phyloP scores from a whole-genome alignment of 306 rosid species.

The Quillaja saponaria region DNA sequence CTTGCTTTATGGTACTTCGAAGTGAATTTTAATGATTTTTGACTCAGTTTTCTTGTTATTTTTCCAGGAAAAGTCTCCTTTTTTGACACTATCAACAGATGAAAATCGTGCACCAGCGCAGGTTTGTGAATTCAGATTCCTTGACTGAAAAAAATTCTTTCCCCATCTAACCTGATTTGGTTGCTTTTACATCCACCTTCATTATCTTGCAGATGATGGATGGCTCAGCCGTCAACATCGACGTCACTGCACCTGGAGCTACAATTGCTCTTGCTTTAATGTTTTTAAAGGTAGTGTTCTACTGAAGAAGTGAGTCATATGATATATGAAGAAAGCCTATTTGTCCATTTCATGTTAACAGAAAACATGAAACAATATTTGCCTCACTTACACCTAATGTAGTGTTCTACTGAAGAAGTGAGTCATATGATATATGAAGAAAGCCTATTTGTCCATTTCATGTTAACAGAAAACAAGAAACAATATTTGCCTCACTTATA shows the following conservation, averaged over 20 bases:
- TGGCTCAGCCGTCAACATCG: conserved; percentile 79
- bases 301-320: conserved; percentile 20
- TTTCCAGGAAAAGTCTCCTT: conserved; percentile 66
- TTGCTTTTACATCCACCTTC: conserved; percentile 16
- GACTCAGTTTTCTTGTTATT: conserved; percentile 27
- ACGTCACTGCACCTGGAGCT: conserved; percentile 97
- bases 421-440: conserved; percentile 29
- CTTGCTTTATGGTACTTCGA: conserved; percentile 21
- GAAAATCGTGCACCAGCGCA: conserved; percentile 71
- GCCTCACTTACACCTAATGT: no score
- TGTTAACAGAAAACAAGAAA: no score
- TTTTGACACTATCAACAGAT: conserved; percentile 52
- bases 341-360: conserved; percentile 20
- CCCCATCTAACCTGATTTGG: conserved; percentile 22
- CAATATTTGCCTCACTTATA: no score
- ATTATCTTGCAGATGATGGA: conserved; percentile 76
- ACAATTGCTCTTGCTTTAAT: conserved; percentile 86
- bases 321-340: conserved; percentile 30
- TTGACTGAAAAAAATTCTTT: no score
- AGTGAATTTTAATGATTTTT: conserved; percentile 23
- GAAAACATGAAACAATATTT: no score
- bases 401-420: conserved; percentile 28
- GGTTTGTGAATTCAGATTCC: conserved; percentile 49
- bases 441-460: conserved; percentile 21
- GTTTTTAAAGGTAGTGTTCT: conserved; percentile 75